Conservation (phyloP, 106 monocot genomes). For the Dioscorea zingiberensis region DNA sequence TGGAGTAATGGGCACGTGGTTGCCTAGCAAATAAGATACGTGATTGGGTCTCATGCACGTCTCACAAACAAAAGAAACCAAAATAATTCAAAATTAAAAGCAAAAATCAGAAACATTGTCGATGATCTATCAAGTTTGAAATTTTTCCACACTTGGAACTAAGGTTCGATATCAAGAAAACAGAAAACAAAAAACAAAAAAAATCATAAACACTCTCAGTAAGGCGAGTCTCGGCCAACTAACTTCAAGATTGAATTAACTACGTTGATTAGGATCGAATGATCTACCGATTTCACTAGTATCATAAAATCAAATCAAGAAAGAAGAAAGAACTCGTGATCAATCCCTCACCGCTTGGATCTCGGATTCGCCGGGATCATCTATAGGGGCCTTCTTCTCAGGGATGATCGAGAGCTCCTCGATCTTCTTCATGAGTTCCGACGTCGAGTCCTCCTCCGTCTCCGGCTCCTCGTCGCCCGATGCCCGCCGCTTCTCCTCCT, state of each 20-base stretch:
- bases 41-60: no score
- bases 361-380: slow-evolving; percentile 62
- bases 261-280: no score
- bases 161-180: no score
- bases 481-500: slow-evolving; percentile 27
- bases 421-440: slow-evolving; percentile 21
- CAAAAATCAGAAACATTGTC: no score
- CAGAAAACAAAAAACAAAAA: no score
- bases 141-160: no score
- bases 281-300: not conserved
- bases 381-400: slow-evolving; percentile 23
- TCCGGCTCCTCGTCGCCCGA: slow-evolving; percentile 40
- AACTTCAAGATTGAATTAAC: not conserved
- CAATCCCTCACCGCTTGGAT: slow-evolving; percentile 55
- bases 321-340: not conserved
- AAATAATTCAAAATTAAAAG: no score
- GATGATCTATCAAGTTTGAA: no score
- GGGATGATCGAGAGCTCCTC: slow-evolving; percentile 34
- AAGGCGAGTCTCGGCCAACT: not conserved
- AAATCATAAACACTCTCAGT: no score
- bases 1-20: no score
- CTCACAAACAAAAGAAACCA: no score
- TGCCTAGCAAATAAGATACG: no score
- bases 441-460: slow-evolving; percentile 10
- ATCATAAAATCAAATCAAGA: not conserved